Evolutionary conservation across 2,329 filamentous ascomycete genomes (phyloP), one percentile per base, ranked within the genome.

Genomic region (Elsinoe arachidis): DNA sequence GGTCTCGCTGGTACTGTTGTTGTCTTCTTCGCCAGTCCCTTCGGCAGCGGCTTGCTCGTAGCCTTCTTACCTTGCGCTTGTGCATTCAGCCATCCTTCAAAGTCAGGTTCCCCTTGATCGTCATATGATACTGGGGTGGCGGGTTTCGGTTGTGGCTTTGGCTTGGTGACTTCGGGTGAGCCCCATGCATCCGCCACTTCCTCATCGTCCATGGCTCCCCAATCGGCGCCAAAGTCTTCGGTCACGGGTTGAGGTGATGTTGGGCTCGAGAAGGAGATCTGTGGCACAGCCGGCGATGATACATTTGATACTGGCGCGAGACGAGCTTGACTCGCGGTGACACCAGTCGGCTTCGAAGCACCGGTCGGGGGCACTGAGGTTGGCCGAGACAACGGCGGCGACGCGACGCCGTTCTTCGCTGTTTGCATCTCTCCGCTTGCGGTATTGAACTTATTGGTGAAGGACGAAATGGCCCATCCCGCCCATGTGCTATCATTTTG

Each of bases 391-490:
- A 74, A 70, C 1, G 84, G 83, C 17, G 82, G 78, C 0, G 84
- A 81, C 1, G 77, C 74, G 1, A 72, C 69, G 35, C 74, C 74
- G 60, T 78, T 78, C 55, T 76, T 72, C 15, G 78, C 69, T 11
- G 83, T 74, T 67, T 92, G 80, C 61, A 99, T 99, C 58, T 96
- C 87, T 15, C 93, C 93, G 7, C 87, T 87, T 0, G 90, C 90
- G 0, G 87, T 74, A 1, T 89, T 85, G 11, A 97, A 71, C 66
- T 96, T 96, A 72, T 97, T 97, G 1, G 93, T 97, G 69, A 99
- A 99, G 1, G 90, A 96, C 0, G 93, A 97, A 56, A 99, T 96
- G 1, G 93, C 93, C 93, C 93, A 99, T 11, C 93, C 93, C 1
- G 93, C 84, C 93, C 93, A 97, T 2, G 84, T 84, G 19, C 80